These are phyloP conservation scores for Cucurbita maxima DNA, from an alignment of 306 rosid species.

Conservation along the genomic window DNA sequence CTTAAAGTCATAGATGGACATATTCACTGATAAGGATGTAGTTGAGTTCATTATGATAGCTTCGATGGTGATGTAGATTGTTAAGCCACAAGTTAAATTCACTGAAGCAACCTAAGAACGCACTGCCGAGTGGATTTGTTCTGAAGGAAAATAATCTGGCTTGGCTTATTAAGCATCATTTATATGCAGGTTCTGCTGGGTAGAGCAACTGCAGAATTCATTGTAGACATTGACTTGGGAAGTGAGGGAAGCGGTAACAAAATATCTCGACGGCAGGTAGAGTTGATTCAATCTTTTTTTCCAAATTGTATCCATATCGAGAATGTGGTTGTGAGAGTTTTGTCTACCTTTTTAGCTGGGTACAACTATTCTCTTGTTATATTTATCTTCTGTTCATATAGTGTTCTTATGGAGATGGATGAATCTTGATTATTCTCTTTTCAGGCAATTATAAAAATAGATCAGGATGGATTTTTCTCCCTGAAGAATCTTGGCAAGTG, in stretches of 20 bases:
- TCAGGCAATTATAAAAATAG: conserved; percentile 77
- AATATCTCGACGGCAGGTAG: conserved; percentile 89
- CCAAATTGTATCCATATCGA: not conserved
- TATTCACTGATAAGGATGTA: not conserved
- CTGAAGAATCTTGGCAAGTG: conserved; percentile 67
- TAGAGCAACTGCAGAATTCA: conserved; percentile 50
- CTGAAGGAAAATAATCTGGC: not conserved
- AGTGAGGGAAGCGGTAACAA: conserved; percentile 52
- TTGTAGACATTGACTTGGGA: conserved; percentile 85
- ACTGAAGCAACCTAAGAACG: not conserved
- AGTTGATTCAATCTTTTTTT: not conserved
- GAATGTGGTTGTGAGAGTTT: not conserved
- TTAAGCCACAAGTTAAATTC: too few relatives aligned
- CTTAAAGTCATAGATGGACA: not conserved
- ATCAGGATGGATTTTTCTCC: conserved; percentile 52
- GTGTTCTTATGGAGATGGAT: not conserved
- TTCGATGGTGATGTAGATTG: not conserved
- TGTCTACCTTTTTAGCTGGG: not conserved
- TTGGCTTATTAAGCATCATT: not conserved
- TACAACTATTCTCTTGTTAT: not conserved
- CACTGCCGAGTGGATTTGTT: not conserved
- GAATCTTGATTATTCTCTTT: not conserved
- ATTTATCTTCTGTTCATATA: not conserved
- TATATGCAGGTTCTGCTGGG: conserved; percentile 72
- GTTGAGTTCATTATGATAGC: not conserved